Evolutionary conservation across 1,284 basidiomycete species (phyloP).

Genomic region (Pseudomicrostroma phylloplanum): DNA sequence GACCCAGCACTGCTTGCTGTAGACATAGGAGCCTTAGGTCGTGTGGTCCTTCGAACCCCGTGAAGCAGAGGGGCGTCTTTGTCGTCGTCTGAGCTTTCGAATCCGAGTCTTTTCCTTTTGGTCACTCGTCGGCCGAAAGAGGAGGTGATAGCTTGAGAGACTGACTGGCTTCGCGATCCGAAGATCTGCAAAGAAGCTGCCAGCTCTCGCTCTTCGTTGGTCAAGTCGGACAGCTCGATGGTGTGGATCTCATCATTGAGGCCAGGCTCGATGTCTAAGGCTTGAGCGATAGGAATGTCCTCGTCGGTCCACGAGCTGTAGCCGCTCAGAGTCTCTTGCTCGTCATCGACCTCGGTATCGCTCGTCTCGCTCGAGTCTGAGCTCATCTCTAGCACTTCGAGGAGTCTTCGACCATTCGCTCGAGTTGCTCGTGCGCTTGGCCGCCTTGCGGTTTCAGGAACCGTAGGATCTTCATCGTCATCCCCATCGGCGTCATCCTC

Average conservation of each 20-base stretch:
- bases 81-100: constrained; percentile 13
- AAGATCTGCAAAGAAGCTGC: not conserved
- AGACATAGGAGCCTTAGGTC: constrained; percentile 9
- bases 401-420: not conserved
- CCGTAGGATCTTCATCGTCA: not conserved
- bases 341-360: not conserved
- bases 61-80: constrained; percentile 7
- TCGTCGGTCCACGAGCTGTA: constrained; percentile 5
- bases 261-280: constrained; percentile 3
- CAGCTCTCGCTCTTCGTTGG: not conserved
- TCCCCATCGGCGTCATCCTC: not conserved
- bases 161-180: not conserved
- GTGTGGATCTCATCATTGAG: not conserved
- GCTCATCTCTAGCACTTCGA: not conserved
- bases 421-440: not conserved
- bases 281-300: constrained; percentile 2
- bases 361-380: constrained; percentile 1
- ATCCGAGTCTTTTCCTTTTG: not conserved
- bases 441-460: not conserved
- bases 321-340: not conserved
- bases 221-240: not conserved
- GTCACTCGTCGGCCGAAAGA: not conserved
- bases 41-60: not conserved
- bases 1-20: constrained; percentile 2
- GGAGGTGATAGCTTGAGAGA: not conserved